Evolutionary conservation across 2,329 filamentous ascomycete genomes (phyloP).

Genomic region (Verticillium isaacii): DNA sequence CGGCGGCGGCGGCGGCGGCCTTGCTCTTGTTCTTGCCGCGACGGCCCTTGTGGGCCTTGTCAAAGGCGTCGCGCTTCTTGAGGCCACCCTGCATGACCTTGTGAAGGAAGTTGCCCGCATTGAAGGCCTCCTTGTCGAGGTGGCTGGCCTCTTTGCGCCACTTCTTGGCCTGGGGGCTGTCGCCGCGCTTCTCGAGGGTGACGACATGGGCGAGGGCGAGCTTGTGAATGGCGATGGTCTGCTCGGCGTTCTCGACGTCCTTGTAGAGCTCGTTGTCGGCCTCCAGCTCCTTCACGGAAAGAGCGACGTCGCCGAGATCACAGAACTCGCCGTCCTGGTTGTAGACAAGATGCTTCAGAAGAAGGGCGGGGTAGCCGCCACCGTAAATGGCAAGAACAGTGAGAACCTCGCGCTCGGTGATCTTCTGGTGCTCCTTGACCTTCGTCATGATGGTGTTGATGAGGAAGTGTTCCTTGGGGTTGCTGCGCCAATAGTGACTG

Average conservation of each 20-base stretch:
- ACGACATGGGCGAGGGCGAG: background rate
- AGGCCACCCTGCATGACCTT: background rate
- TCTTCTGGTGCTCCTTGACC: background rate
- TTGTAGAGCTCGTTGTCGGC: background rate
- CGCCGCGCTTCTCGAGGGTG: background rate
- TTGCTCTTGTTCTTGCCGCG: background rate
- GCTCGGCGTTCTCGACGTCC: background rate
- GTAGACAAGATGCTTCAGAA: background rate
- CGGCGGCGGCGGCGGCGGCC: background rate
- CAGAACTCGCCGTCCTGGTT: background rate
- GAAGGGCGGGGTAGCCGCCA: background rate
- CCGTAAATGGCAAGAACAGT: slow-evolving; percentile 5
- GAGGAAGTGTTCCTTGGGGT: slow-evolving; percentile 1
- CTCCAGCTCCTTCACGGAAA: background rate
- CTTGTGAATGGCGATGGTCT: background rate
- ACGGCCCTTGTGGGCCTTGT: background rate
- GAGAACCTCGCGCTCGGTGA: slow-evolving; percentile 10
- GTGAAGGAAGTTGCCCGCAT: background rate
- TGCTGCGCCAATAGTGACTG: slow-evolving; percentile 7
- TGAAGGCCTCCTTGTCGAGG: background rate
- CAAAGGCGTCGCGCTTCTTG: background rate
- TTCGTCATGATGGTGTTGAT: slow-evolving; percentile 3
- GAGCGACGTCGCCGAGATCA: background rate
- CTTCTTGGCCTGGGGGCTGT: background rate
- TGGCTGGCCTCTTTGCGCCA: background rate